Conservation (phyloP, 1,284 basidiomycete species). For the Fistulinella staudtii region DNA sequence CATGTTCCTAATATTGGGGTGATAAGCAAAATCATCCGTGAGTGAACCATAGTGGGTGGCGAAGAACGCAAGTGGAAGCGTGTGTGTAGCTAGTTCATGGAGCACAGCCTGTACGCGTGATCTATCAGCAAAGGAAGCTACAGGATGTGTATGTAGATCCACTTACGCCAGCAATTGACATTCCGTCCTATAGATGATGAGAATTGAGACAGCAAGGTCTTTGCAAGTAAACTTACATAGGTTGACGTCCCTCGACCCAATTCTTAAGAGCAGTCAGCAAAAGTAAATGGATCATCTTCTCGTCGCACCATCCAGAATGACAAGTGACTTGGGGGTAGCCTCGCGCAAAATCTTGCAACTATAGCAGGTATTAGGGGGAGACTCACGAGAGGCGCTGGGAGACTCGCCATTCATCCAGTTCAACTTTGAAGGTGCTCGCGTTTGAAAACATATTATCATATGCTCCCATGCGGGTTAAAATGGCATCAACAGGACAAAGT, state of each 20-base stretch:
- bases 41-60: slow-evolving; percentile 87
- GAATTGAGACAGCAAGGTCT: too few relatives aligned
- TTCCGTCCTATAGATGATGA: slow-evolving; percentile 66
- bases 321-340: slow-evolving; percentile 86
- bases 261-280: slow-evolving; percentile 46
- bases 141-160: neutral
- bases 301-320: slow-evolving; percentile 86
- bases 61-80: slow-evolving; percentile 80
- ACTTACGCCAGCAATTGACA: slow-evolving; percentile 87
- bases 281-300: neutral
- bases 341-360: slow-evolving; percentile 90
- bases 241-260: slow-evolving; percentile 86
- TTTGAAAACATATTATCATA: slow-evolving; percentile 97
- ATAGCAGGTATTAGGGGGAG: too few relatives aligned
- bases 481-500: slow-evolving; percentile 87
- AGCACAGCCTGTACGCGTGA: slow-evolving; percentile 65
- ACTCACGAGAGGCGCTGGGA: too few relatives aligned
- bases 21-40: slow-evolving; percentile 85
- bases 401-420: slow-evolving; percentile 86
- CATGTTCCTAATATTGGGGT: slow-evolving; percentile 91
- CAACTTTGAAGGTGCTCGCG: slow-evolving; percentile 94
- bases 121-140: slow-evolving; percentile 7
- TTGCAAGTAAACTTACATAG: slow-evolving; percentile 53
- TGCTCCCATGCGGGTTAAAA: slow-evolving; percentile 97
- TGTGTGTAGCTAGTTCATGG: slow-evolving; percentile 89